Conservation (phyloP, 306 rosid species). For the Cajanus cajan region DNA sequence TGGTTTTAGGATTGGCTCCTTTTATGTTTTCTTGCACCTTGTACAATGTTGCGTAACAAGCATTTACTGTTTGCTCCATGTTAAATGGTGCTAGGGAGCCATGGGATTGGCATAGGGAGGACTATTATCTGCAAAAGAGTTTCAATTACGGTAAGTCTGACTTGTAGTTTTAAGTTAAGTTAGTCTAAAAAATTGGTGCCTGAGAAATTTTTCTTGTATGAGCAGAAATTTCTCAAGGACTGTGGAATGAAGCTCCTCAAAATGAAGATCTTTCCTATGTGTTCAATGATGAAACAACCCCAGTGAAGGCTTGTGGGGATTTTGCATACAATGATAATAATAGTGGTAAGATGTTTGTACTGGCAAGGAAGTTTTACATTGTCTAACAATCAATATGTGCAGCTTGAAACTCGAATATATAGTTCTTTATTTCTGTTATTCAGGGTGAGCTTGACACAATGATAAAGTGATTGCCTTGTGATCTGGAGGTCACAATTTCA, state of each 20-base stretch:
- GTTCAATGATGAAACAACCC: slow-evolving; percentile 88
- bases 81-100: slow-evolving; percentile 42
- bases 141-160: slow-evolving; percentile 45
- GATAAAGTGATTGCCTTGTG: not conserved
- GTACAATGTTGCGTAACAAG: not conserved
- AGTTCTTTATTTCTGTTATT: not conserved
- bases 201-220: slow-evolving; percentile 27
- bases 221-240: slow-evolving; percentile 50
- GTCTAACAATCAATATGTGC: slow-evolving; percentile 4
- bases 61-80: slow-evolving; percentile 11
- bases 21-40: slow-evolving; percentile 1
- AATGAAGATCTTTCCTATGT: slow-evolving; percentile 58
- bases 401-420: not conserved
- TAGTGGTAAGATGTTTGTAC: slow-evolving; percentile 42
- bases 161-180: not conserved
- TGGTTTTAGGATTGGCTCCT: slow-evolving; percentile 14
- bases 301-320: slow-evolving; percentile 82
- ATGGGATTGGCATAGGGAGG: slow-evolving; percentile 65
- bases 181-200: not conserved
- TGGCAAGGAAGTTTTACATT: not conserved
- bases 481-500: not conserved
- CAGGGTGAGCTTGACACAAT: not conserved
- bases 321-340: slow-evolving; percentile 50
- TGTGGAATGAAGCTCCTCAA: slow-evolving; percentile 66
- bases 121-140: slow-evolving; percentile 42